phyloP scores from a whole-genome alignment of 176 grass and related monocot genomes.

The Poa pratensis region DNA sequence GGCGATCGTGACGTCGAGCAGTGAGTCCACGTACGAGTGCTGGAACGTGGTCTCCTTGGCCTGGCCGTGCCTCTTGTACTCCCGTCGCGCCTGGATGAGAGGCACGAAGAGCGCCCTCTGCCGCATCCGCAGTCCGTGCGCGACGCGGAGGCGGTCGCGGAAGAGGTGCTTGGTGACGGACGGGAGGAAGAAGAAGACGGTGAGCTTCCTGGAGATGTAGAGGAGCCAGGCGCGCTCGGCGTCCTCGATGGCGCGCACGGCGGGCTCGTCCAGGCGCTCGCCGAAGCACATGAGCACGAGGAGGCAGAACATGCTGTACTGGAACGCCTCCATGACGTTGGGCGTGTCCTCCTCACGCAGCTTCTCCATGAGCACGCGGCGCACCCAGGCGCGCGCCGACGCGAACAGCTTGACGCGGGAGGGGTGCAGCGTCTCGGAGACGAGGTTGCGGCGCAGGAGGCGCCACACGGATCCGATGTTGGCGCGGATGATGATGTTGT shows the following conservation, averaged over 20 bases:
- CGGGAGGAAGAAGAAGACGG: background rate
- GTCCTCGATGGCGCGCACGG: constrained; percentile 35
- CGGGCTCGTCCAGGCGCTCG: constrained; percentile 55
- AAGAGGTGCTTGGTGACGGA: constrained; percentile 1
- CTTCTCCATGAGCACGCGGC: constrained; percentile 14
- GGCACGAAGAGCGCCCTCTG: background rate
- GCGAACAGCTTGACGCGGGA: background rate
- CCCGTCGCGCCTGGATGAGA: background rate
- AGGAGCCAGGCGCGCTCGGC: background rate
- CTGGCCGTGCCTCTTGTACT: too few relatives aligned
- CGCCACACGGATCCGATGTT: background rate
- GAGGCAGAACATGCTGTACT: constrained; percentile 63
- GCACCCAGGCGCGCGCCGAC: background rate
- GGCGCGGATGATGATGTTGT: constrained; percentile 6
- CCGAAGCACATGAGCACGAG: constrained; percentile 78
- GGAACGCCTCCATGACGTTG: constrained; percentile 45
- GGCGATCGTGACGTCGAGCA: constrained; percentile 51
- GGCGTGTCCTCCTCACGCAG: background rate
- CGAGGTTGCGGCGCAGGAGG: constrained; percentile 1
- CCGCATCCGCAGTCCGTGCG: background rate
- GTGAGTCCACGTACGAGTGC: constrained; percentile 63
- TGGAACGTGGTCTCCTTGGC: constrained; percentile 7
- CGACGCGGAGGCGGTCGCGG: background rate
- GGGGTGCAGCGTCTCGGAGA: background rate
- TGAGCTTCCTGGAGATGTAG: constrained; percentile 9